Percentiles rank a stretch among this genome's conserved stretches.
Evolutionary conservation across 495 filamentous ascomycete genomes (phyloP).

Genomic region (Pseudotulostoma volvatum): DNA sequence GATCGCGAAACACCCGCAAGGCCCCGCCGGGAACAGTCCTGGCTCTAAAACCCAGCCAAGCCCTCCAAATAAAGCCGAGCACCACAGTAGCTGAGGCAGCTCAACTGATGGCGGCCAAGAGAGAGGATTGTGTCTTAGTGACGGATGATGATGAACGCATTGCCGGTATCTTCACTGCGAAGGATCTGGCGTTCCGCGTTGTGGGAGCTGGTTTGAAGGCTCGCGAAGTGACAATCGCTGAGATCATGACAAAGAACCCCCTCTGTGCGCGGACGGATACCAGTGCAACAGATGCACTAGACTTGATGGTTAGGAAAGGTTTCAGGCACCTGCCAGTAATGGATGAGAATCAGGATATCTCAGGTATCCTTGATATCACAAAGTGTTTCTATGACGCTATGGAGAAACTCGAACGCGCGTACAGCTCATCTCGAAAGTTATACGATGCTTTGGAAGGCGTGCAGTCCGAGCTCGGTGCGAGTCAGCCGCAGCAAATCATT

Average conservation of each 20-base stretch:
- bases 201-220: conserved; percentile 89
- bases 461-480: conserved; percentile 93
- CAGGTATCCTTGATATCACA: conserved; percentile 94
- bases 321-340: conserved; percentile 97
- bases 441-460: conserved; percentile 97
- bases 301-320: conserved; percentile 95
- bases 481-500: conserved; percentile 94
- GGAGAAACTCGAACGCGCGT: conserved; percentile 96
- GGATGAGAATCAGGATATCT: conserved; percentile 99
- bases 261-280: conserved; percentile 94
- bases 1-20: conserved; percentile 73
- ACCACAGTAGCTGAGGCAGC: conserved; percentile 93
- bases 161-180: conserved; percentile 96
- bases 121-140: conserved; percentile 97
- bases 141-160: conserved; percentile 97
- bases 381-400: conserved; percentile 99
- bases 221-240: conserved; percentile 74
- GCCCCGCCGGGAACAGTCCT: conserved; percentile 92
- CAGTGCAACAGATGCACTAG: conserved; percentile 90
- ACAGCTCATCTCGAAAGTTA: conserved; percentile 86
- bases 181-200: conserved; percentile 94
- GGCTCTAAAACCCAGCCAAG: conserved; percentile 83
- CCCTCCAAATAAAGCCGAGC: conserved; percentile 91
- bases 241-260: conserved; percentile 99
- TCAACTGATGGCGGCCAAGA: conserved; percentile 97